Percentiles rank a stretch among this genome's conserved stretches.
phyloP scores from a whole-genome alignment of 805 yeast species.

The Candida fluviatilis region DNA sequence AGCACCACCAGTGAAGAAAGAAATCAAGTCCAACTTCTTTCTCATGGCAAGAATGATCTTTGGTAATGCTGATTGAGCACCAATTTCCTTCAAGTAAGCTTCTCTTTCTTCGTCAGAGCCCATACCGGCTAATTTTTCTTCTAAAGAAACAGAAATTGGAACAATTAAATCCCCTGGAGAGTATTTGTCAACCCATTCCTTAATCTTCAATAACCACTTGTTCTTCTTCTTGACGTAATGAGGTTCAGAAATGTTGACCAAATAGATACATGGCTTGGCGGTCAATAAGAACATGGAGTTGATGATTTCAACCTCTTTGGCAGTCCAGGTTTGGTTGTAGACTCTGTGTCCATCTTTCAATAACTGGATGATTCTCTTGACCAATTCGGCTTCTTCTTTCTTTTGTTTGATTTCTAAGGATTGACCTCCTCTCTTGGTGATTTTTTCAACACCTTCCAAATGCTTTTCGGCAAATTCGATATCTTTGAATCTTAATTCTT shows the following conservation, averaged over 20 bases:
- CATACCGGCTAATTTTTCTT: constrained; percentile 87
- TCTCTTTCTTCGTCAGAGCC: constrained; percentile 77
- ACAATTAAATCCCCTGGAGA: constrained; percentile 85
- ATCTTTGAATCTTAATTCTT: constrained; percentile 93
- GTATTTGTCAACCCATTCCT: constrained; percentile 84
- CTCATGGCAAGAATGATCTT: constrained; percentile 85
- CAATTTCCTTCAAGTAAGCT: constrained; percentile 69
- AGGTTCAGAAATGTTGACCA: constrained; percentile 83
- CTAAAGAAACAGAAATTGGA: constrained; percentile 89
- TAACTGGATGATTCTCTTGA: constrained; percentile 66
- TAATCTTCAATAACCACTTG: constrained; percentile 75
- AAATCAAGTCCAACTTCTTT: constrained; percentile 76
- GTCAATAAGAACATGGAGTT: constrained; percentile 84
- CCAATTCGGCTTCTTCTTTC: constrained; percentile 78
- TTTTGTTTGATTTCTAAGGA: constrained; percentile 83
- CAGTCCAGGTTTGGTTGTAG: constrained; percentile 81
- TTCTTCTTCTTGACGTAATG: constrained; percentile 87
- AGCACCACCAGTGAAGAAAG: constrained; percentile 94
- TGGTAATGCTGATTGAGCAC: constrained; percentile 79
- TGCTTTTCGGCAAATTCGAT: constrained; percentile 89
- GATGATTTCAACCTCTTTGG: constrained; percentile 87
- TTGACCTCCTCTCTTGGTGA: constrained; percentile 85
- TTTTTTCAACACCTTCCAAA: constrained; percentile 71
- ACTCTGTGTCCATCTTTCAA: constrained; percentile 85
- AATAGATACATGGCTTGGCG: constrained; percentile 92